phyloP scores from a whole-genome alignment of 192 early-diverging fungal species.

The Cetraspora pellucida region DNA sequence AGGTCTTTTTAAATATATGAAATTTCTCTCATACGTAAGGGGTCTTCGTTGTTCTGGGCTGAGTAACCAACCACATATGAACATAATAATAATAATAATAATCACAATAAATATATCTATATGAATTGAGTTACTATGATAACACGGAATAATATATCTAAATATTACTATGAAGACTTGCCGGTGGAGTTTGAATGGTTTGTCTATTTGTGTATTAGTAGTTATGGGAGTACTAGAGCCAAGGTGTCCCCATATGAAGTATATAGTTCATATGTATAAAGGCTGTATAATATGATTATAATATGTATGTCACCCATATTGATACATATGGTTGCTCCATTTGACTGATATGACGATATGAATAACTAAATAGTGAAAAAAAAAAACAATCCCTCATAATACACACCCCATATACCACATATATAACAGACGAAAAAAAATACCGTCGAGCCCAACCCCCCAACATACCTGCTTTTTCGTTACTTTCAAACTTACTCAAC shows the following conservation, averaged over 20 bases:
- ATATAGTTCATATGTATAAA: constrained; percentile 17
- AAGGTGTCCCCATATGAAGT: constrained; percentile 7
- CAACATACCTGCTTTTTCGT: constrained; percentile 31
- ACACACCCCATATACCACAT: constrained; percentile 22
- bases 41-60: no score
- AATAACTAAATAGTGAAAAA: not conserved
- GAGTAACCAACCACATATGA: no score
- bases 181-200: not conserved
- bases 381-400: constrained; percentile 14
- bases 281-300: constrained; percentile 1
- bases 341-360: not conserved
- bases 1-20: no score
- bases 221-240: not conserved
- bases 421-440: constrained; percentile 25
- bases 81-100: no score
- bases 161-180: not conserved
- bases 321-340: not conserved
- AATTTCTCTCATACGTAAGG: no score
- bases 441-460: constrained; percentile 8
- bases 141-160: not conserved
- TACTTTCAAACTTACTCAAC: constrained; percentile 19
- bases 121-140: no score
- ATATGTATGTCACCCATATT: constrained; percentile 15
- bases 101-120: no score
- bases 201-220: no score